Evolutionary conservation across 1,284 basidiomycete species (phyloP), one percentile per base, ranked within the genome.

Genomic region (Neotropicomus parvogracilis): DNA sequence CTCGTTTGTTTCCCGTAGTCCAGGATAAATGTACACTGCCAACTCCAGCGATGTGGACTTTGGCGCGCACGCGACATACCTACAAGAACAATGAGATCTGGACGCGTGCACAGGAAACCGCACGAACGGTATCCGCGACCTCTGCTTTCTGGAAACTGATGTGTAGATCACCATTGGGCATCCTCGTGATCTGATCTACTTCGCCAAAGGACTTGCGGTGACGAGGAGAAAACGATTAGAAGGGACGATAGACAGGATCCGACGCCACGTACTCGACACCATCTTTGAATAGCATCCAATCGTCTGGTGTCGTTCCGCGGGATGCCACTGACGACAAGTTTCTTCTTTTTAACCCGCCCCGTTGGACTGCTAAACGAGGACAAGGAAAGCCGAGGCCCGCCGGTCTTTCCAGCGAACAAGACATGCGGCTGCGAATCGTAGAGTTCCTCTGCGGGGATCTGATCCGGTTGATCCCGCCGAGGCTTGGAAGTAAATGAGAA

Each of bases 21-120:
- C 84, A 88, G 26, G 86, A 88, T 49, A 88, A 67, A 56, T 80
- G 75, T 34, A 88, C 85, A 62, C 85, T 87, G 54, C 86, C 85
- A 12, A 83, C 86, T 40, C 83, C 83, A 35, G 74, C 66, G 50
- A 88, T 88, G 55, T 75, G 73, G 1, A 88, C 85, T 59, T 77
- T 77, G 46, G 85, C 85, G 55, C 84, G 80, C 45, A 88, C 65
- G 33, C 85, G 84, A 61, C 85, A 88, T 3, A 88, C 84, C 84
- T 87, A 52, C 36, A 29, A 40, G 14, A 28, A 48, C 19, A 12
- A 20, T 56, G 9, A 60, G 42, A 38, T 20, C 28, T 14, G 19
- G 6, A 21, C 19, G 16, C 10, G 36, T n/a, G 4, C 8, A 6
- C 19, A 6, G 21, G 35, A 39, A 37, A 35, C 11, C 2, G 16